phyloP scores from a whole-genome alignment of 2,329 filamentous ascomycete genomes.

The Aspergillus pseudotamarii region DNA sequence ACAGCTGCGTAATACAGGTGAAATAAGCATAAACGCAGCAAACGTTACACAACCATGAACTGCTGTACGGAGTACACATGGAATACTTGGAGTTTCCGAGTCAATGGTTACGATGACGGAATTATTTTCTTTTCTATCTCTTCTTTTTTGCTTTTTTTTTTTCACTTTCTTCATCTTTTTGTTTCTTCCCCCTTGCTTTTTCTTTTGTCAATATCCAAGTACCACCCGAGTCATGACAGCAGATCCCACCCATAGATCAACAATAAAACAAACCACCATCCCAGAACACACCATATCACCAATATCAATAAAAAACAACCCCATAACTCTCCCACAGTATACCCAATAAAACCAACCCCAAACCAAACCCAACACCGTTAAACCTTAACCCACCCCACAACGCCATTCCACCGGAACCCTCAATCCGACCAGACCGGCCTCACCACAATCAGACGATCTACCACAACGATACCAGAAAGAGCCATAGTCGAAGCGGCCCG shows the following conservation, averaged over 20 bases:
- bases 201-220: neutral
- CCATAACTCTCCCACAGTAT: neutral
- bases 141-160: too few species aligned
- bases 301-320: neutral
- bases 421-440: neutral
- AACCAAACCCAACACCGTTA: neutral
- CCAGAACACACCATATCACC: neutral
- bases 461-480: neutral
- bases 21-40: slow-evolving; percentile 1
- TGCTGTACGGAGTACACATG: neutral
- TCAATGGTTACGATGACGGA: neutral
- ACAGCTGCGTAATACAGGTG: neutral
- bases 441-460: neutral
- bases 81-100: neutral
- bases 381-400: neutral
- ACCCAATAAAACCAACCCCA: neutral
- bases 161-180: neutral
- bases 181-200: neutral
- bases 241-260: neutral
- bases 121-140: neutral
- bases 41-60: neutral
- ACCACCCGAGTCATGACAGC: neutral
- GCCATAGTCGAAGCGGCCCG: neutral
- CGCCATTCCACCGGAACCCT: neutral
- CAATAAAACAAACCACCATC: neutral